Conservation (phyloP, 106 monocot genomes). For the Xerophyta viscosa region DNA sequence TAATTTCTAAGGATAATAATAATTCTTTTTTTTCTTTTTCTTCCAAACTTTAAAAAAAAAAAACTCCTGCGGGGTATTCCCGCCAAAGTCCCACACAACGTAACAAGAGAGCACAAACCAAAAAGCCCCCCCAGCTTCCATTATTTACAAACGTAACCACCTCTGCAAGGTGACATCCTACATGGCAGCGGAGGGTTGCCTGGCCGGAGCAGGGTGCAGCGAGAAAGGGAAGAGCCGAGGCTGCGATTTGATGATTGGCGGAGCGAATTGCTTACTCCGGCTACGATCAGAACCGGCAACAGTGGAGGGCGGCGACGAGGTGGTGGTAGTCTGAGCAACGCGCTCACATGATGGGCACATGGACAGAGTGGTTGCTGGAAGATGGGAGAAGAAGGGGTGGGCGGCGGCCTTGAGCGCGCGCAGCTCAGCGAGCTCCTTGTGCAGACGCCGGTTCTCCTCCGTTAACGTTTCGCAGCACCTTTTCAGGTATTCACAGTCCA, state of each 20-base stretch:
- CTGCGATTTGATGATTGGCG: conserved; percentile 7
- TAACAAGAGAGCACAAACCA: too few relatives aligned
- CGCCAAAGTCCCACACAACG: too few relatives aligned
- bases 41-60: too few relatives aligned
- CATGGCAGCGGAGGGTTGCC: too few relatives aligned
- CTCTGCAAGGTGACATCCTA: too few relatives aligned
- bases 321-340: conserved; percentile 7
- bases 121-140: too few relatives aligned
- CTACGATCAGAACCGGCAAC: not conserved
- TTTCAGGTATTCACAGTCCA: conserved; percentile 28
- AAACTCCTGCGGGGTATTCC: too few relatives aligned
- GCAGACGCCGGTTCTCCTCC: conserved; percentile 26
- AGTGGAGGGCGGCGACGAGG: conserved; percentile 4
- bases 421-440: conserved; percentile 32
- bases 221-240: not conserved
- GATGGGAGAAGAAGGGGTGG: conserved; percentile 22
- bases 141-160: too few relatives aligned
- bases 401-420: not conserved
- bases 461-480: conserved; percentile 29
- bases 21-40: too few relatives aligned
- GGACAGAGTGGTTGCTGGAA: conserved; percentile 32
- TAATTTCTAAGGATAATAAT: too few relatives aligned
- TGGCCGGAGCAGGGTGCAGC: not conserved
- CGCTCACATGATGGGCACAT: conserved; percentile 41
- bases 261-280: conserved; percentile 3